Conservation (phyloP, 176 grass and related monocot genomes). For the Zizania latifolia region DNA sequence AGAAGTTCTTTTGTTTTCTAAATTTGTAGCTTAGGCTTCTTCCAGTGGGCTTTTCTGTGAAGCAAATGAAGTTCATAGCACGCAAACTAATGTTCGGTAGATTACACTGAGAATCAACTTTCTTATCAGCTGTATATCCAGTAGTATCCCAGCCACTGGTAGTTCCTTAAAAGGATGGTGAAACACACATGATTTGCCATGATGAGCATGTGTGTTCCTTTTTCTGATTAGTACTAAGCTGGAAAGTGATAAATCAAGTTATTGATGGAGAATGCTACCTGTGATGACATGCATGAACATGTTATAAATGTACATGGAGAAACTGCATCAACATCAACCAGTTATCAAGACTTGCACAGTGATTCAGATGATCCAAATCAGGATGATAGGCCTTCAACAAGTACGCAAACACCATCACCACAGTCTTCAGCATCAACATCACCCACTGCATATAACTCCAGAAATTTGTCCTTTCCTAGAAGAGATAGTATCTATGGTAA, state of each 20-base stretch:
- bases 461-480: constrained; percentile 49
- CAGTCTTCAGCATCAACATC: constrained; percentile 48
- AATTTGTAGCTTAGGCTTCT: constrained; percentile 33
- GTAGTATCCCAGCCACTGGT: not conserved
- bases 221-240: constrained; percentile 21
- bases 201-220: constrained; percentile 2
- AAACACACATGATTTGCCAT: constrained; percentile 14
- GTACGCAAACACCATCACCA: constrained; percentile 33
- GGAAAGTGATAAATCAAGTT: constrained; percentile 25
- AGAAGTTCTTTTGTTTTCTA: constrained; percentile 25
- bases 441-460: constrained; percentile 47
- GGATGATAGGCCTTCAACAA: constrained; percentile 53
- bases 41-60: not conserved
- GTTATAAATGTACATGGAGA: constrained; percentile 55
- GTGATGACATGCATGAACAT: constrained; percentile 47
- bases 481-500: constrained; percentile 60
- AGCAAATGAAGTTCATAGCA: constrained; percentile 29
- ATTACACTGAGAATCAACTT: not conserved
- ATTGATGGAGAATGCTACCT: constrained; percentile 61
- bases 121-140: constrained; percentile 15
- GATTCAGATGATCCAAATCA: constrained; percentile 43
- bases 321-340: constrained; percentile 63
- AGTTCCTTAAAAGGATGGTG: constrained; percentile 8
- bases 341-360: constrained; percentile 46
- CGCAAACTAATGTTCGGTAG: constrained; percentile 10